Percentiles rank a stretch among this genome's conserved stretches.
Conservation (phyloP, 257 asterid genomes). For the Gentiana straminea region DNA sequence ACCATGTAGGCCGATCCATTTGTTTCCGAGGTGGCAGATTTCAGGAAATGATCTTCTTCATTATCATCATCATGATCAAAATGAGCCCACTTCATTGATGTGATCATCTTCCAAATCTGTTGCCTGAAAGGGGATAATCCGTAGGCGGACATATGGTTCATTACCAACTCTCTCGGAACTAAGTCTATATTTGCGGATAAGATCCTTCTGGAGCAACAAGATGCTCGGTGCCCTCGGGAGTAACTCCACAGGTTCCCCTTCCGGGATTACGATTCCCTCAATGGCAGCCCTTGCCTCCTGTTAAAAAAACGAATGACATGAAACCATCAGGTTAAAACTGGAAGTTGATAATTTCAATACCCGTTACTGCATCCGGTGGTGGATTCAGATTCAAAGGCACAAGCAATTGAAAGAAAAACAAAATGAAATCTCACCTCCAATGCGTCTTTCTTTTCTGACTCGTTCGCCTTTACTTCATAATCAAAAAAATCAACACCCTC, state of each 20-base stretch:
- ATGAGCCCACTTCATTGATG: slow-evolving; percentile 15
- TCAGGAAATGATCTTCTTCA: slow-evolving; percentile 19
- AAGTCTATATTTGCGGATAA: slow-evolving; percentile 70
- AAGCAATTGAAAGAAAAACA: not conserved
- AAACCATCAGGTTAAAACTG: not conserved
- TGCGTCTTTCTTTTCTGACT: slow-evolving; percentile 75
- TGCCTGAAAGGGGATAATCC: slow-evolving; percentile 49
- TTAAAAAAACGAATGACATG: not conserved
- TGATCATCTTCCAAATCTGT: slow-evolving; percentile 27
- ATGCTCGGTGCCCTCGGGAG: slow-evolving; percentile 72
- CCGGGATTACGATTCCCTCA: slow-evolving; percentile 77
- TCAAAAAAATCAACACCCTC: slow-evolving; percentile 49
- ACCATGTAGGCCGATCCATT: slow-evolving; percentile 48
- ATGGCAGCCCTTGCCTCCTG: slow-evolving; percentile 90
- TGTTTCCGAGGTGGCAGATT: slow-evolving; percentile 20
- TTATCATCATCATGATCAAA: slow-evolving; percentile 16
- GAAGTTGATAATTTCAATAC: not conserved
- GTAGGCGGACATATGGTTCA: slow-evolving; percentile 48
- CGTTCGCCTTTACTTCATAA: slow-evolving; percentile 58
- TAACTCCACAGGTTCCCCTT: slow-evolving; percentile 68
- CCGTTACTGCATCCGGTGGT: not conserved
- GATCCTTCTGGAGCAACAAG: slow-evolving; percentile 76
- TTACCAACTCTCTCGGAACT: slow-evolving; percentile 61
- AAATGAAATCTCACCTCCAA: slow-evolving; percentile 74
- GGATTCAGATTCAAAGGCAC: not conserved